phyloP scores from a whole-genome alignment of 352 stramenopile species.

The Discostella stelligera region DNA sequence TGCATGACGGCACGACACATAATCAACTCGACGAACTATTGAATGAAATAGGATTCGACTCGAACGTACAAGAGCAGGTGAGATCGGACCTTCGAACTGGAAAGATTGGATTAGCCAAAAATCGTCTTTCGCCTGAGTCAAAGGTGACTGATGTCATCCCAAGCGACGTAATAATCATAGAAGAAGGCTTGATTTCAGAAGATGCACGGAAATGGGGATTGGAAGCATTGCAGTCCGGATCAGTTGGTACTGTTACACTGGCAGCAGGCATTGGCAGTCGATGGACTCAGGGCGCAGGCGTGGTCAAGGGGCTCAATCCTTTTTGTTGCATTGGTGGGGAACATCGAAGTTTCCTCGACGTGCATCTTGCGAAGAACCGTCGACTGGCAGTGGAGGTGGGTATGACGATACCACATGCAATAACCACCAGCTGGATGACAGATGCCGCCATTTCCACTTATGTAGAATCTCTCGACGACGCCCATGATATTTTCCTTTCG shows the following conservation, averaged over 20 bases:
- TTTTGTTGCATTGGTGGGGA: slow-evolving; percentile 58
- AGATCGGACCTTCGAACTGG: slow-evolving; percentile 44
- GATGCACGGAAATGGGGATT: slow-evolving; percentile 30
- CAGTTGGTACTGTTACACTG: slow-evolving; percentile 55
- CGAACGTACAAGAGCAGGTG: slow-evolving; percentile 45
- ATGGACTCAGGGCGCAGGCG: slow-evolving; percentile 65
- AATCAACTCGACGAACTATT: slow-evolving; percentile 49
- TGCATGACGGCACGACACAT: slow-evolving; percentile 4
- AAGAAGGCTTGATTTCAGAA: slow-evolving; percentile 37
- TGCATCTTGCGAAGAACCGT: slow-evolving; percentile 65
- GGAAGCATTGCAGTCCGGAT: slow-evolving; percentile 49
- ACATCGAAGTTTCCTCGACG: slow-evolving; percentile 62
- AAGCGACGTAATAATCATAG: slow-evolving; percentile 52
- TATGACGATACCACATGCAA: slow-evolving; percentile 52
- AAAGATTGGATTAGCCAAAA: slow-evolving; percentile 62
- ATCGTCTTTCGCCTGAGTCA: slow-evolving; percentile 47
- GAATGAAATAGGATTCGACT: slow-evolving; percentile 54
- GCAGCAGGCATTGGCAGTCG: slow-evolving; percentile 61
- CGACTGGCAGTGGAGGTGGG: slow-evolving; percentile 45
- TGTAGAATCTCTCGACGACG: slow-evolving; percentile 45
- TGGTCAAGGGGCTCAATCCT: slow-evolving; percentile 62
- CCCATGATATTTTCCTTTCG: slow-evolving; percentile 50
- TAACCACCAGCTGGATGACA: slow-evolving; percentile 74
- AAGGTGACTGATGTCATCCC: slow-evolving; percentile 47
- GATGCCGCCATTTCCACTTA: slow-evolving; percentile 48